Conservation (phyloP, 805 yeast genomes). For the Sungouiella thailandica region DNA sequence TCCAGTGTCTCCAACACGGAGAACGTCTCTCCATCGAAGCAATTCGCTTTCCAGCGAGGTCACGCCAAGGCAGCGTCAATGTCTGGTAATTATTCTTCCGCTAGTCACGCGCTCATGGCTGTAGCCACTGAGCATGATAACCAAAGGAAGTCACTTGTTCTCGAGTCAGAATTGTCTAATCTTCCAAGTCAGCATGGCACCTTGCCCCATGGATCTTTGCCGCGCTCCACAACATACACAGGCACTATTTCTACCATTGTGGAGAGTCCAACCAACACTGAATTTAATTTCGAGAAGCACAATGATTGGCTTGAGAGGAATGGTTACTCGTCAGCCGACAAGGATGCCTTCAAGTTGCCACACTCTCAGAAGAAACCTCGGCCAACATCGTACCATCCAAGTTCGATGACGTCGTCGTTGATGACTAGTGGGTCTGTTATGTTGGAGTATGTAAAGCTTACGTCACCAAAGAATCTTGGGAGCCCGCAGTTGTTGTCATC, state of each 20-base stretch:
- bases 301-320: conserved; percentile 5
- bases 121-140: conserved; percentile 57
- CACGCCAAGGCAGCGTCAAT: conserved; percentile 30
- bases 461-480: conserved; percentile 28
- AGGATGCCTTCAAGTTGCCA: conserved; percentile 30
- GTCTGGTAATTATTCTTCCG: conserved; percentile 42
- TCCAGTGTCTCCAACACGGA: conserved; percentile 11
- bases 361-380: conserved; percentile 58
- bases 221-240: conserved; percentile 24
- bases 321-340: background rate
- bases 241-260: conserved; percentile 43
- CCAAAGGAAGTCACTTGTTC: background rate
- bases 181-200: background rate
- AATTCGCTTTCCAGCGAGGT: conserved; percentile 14
- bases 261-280: conserved; percentile 35
- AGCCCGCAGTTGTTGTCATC: conserved; percentile 33
- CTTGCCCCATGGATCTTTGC: conserved; percentile 7
- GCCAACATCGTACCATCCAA: conserved; percentile 82
- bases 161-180: background rate
- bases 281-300: conserved; percentile 12
- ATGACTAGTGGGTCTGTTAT: conserved; percentile 16
- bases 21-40: conserved; percentile 1
- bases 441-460: conserved; percentile 31
- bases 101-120: conserved; percentile 66
- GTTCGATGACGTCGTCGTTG: conserved; percentile 36